Evolutionary conservation across 2,329 filamentous ascomycete species (phyloP).

Genomic region (Coniochaeta ligniaria): DNA sequence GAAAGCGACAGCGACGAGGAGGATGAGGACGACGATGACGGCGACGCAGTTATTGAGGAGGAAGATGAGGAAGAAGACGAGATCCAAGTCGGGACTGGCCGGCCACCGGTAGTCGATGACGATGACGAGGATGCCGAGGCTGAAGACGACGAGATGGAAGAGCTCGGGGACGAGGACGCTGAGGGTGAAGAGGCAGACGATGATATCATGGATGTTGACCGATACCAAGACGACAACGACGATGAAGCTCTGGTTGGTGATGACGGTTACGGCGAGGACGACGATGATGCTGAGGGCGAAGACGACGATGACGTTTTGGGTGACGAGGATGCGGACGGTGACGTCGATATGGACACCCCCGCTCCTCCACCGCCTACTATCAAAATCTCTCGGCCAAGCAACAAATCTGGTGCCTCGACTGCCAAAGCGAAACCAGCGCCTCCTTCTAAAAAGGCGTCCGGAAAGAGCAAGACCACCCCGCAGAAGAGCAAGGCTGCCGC

Average conservation of each 20-base stretch:
- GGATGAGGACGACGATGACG: slow-evolving; percentile 14
- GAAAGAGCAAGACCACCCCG: slow-evolving; percentile 17
- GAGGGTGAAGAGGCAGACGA: slow-evolving; percentile 13
- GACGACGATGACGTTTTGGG: slow-evolving; percentile 38
- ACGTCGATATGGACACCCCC: slow-evolving; percentile 37
- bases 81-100: slow-evolving; percentile 15
- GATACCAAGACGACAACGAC: slow-evolving; percentile 22
- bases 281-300: slow-evolving; percentile 30
- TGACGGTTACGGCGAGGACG: slow-evolving; percentile 32
- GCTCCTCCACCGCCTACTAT: slow-evolving; percentile 33
- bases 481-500: slow-evolving; percentile 1
- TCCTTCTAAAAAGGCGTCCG: slow-evolving; percentile 14
- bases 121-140: slow-evolving; percentile 29
- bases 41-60: slow-evolving; percentile 11
- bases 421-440: slow-evolving; percentile 26
- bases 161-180: slow-evolving; percentile 6
- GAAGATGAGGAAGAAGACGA: slow-evolving; percentile 17
- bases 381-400: slow-evolving; percentile 38
- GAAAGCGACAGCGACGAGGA: slow-evolving; percentile 46
- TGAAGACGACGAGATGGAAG: slow-evolving; percentile 17
- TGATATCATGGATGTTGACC: slow-evolving; percentile 12
- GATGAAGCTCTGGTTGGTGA: slow-evolving; percentile 18
- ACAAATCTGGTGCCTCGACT: slow-evolving; percentile 16
- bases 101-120: slow-evolving; percentile 20
- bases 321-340: slow-evolving; percentile 34